Conservation (phyloP, 2,329 filamentous ascomycete genomes). For the Didymella keratinophila region DNA sequence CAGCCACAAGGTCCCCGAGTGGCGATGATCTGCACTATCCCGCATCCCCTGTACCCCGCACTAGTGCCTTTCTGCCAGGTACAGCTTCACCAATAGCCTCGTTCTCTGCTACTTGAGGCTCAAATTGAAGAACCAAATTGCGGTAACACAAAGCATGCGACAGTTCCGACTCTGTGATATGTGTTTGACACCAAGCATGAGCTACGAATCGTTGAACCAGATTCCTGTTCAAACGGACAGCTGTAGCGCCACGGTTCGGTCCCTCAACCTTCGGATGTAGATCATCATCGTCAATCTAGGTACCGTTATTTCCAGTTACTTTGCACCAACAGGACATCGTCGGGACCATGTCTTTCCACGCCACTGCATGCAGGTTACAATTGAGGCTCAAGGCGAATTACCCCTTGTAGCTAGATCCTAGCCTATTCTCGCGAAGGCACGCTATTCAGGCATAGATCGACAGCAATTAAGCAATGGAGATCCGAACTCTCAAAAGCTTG, state of each 20-base stretch:
- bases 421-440: neutral
- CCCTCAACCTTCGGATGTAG: constrained; percentile 9
- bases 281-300: constrained; percentile 5
- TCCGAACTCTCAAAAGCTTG: constrained; percentile 1
- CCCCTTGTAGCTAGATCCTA: constrained; percentile 4
- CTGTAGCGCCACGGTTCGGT: constrained; percentile 12
- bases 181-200: neutral
- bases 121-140: no score
- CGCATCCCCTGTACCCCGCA: constrained; percentile 5
- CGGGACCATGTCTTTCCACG: neutral
- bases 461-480: constrained; percentile 10
- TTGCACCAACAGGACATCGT: constrained; percentile 4
- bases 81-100: neutral
- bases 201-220: neutral
- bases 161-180: neutral
- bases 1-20: constrained; percentile 10
- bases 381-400: constrained; percentile 10
- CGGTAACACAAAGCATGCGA: neutral
- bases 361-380: constrained; percentile 13
- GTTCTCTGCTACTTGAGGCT: neutral
- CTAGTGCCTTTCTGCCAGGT: constrained; percentile 6
- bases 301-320: neutral
- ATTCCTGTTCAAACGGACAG: neutral
- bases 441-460: neutral
- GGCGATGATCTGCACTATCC: constrained; percentile 1